Conservation (phyloP, 495 filamentous ascomycete species). For the Alectoria sarmentosa region DNA sequence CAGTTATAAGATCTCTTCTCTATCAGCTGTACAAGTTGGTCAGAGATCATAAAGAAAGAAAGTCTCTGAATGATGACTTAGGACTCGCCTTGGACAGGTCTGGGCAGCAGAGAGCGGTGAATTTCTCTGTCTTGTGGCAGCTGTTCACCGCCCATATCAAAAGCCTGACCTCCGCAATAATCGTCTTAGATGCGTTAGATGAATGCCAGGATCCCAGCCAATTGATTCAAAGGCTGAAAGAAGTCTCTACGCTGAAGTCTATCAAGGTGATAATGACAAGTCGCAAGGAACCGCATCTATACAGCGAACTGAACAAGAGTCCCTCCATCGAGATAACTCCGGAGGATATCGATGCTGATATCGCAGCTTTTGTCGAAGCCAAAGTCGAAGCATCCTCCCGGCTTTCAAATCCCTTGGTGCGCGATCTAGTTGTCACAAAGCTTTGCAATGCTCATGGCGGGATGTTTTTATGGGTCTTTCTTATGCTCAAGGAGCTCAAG, state of each 20-base stretch:
- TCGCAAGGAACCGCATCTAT: background rate
- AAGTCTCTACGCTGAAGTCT: background rate
- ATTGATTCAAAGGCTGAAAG: slow-evolving; percentile 2
- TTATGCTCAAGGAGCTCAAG: slow-evolving; percentile 13
- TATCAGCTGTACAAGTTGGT: slow-evolving; percentile 6
- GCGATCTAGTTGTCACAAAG: background rate
- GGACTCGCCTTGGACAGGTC: slow-evolving; percentile 2
- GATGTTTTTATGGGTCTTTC: slow-evolving; percentile 12
- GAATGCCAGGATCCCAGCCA: background rate
- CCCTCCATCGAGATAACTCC: background rate
- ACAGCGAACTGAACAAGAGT: background rate
- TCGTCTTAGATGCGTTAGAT: slow-evolving; percentile 5
- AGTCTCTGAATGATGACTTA: background rate
- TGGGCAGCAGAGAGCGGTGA: slow-evolving; percentile 2
- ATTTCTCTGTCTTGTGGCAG: background rate
- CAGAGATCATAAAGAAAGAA: too few species aligned
- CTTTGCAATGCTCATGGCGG: slow-evolving; percentile 9
- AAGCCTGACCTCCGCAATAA: background rate
- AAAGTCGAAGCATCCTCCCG: background rate
- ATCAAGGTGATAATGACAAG: slow-evolving; percentile 3
- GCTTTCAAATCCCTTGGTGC: background rate
- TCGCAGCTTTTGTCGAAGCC: slow-evolving; percentile 6
- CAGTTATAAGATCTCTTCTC: slow-evolving; percentile 4
- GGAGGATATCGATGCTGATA: slow-evolving; percentile 9
- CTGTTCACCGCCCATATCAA: background rate